Base-by-base conservation (phyloP, 1,284 basidiomycete species). In the Rugiboletus extremiorientalis region DNA sequence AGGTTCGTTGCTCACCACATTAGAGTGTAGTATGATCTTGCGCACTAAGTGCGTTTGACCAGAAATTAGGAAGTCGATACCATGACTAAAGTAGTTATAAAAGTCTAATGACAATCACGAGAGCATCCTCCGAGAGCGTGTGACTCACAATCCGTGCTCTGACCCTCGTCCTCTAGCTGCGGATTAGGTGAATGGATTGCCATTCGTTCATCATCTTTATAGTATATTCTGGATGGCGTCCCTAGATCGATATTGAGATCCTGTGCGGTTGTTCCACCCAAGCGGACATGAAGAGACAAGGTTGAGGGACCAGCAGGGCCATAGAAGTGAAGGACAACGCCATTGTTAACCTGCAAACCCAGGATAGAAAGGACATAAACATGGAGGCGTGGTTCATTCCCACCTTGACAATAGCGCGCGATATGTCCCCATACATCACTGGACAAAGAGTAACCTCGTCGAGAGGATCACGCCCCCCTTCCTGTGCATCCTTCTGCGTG, bases 31-130 rank as follows among this genome's bases (percentile, higher is more conserved):
- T 27, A 95, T 79, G 45, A 95, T 88, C 79, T 96, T 96, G 67
- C 81, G 84, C n/a, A 95, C 89, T 5, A 82, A 65, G 66, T 91
- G 88, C 1, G 81, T 84, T 20, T 79, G 76, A 22, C 88, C 87
- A 4, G 86, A 88, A 36, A 95, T 78, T 25, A 94, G 79, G 62
- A 94, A 91, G 68, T 96, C 93, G 15, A 96, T 73, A 2, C 93
- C 93, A 65, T 92, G 84, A 65, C 93, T 89, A 63, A 95, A 93
- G 69, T 95, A 96, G 68, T 95, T 95, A 76, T 92, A 94, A 72
- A 95, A 96, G 72, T 93, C 91, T 91, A 58, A 47, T 57, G 56
- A 60, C 45, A 41, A 43, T 69, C 28, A 63, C 31, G 23, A 38
- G 18, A 48, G 22, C 37, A 48, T 43, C 34, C 44, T 40, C 41